Evolutionary conservation across 306 rosid genomes (phyloP).

Genomic region (Trichosanthes truncata): DNA sequence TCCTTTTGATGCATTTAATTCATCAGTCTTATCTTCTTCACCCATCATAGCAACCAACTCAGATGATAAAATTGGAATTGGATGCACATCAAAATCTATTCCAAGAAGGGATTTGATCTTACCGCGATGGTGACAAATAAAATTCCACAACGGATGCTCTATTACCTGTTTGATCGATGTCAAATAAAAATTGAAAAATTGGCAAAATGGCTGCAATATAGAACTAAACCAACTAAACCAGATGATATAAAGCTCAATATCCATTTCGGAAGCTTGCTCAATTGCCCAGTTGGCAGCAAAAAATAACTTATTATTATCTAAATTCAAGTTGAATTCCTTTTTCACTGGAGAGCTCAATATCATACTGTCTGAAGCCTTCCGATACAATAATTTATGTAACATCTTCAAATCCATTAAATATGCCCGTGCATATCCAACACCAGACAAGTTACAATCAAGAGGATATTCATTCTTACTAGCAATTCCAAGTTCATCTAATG

Average conservation of each 20-base stretch:
- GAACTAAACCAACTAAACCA: conserved; percentile 59
- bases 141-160: conserved; percentile 67
- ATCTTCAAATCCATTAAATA: conserved; percentile 30
- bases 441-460: conserved; percentile 7
- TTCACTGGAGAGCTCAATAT: conserved; percentile 12
- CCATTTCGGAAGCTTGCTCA: conserved; percentile 69
- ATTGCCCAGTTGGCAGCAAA: conserved; percentile 83
- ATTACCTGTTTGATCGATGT: conserved; percentile 28
- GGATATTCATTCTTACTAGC: conserved; percentile 21
- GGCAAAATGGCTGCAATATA: conserved; percentile 44
- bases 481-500: conserved; percentile 33
- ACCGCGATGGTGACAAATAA: conserved; percentile 20
- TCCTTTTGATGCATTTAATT: conserved; percentile 27
- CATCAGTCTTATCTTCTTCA: conserved; percentile 16
- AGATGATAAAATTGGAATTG: conserved; percentile 47
- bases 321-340: conserved; percentile 24
- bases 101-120: conserved; percentile 13
- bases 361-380: conserved; percentile 22
- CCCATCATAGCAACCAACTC: conserved; percentile 37
- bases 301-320: conserved; percentile 38
- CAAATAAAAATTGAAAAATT: conserved; percentile 29
- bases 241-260: conserved; percentile 46
- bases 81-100: conserved; percentile 29
- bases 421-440: conserved; percentile 13
- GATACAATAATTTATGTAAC: conserved; percentile 35